Evolutionary conservation across 2,329 filamentous ascomycete species (phyloP), one percentile per base, ranked within the genome.

Genomic region (Aspergillus fumigatiaffinis): DNA sequence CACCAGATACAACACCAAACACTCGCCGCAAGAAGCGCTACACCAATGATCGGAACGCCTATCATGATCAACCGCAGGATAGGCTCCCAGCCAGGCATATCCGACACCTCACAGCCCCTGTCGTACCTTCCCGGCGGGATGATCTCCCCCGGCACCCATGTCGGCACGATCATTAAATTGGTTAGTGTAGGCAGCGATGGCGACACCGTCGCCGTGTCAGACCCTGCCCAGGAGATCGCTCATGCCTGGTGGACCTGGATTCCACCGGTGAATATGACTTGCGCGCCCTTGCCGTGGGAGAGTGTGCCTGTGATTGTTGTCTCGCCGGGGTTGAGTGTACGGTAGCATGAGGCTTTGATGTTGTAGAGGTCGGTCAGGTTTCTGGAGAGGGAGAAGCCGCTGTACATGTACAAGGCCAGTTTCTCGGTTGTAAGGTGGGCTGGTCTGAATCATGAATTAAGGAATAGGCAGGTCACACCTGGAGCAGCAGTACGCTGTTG

Each of bases 61-160:
- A 9, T 28, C 26, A 28, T 28, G 26, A 28, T 28, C 9, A 9
- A 28, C 7, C 26, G 26, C 26, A 28, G 3, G 8, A 9, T 28
- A 28, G 26, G 26, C 26, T 28, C 26, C 7, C 26, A 28, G 26
- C 26, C 26, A 7, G 26, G 26, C 26, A 28, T 28, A 28, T 28
- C 26, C 26, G 26, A 28, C 26, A 7, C 26, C 26, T 28, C 8
- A 28, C 9, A 28, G 26, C 26, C 26, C 26, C 26, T 28, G 26
- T 28, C 26, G 8, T 9, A 28, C 26, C 8, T 28, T 1, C 26
- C 8, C 8, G 8, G 26, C 9, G 26, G 26, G 26, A 28, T 28
- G 26, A 32, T 50, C 48, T 50, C 48, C 21, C 48, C 48, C 20
- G 48, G 48, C 48, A 50, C 48, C 48, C 48, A 50, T 50, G 26